phyloP scores from a whole-genome alignment of 2,329 filamentous ascomycete species.

The Fusarium pseudoanthophilum region DNA sequence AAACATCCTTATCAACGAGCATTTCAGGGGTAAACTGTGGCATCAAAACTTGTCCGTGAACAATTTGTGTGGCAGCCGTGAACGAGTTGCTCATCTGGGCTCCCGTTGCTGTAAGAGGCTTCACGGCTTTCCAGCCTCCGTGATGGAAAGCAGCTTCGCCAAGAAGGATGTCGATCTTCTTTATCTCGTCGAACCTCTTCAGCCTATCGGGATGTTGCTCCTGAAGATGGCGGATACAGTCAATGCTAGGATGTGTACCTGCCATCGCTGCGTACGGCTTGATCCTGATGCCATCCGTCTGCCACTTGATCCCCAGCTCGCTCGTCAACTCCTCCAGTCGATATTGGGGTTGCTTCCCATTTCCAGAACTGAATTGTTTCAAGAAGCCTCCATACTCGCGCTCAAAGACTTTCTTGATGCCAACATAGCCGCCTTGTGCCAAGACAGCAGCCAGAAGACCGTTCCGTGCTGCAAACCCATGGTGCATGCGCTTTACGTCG shows the following conservation, averaged over 20 bases:
- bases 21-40: not conserved
- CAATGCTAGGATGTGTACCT: slow-evolving; percentile 9
- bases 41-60: slow-evolving; percentile 7
- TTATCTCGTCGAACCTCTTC: not conserved
- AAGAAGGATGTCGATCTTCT: not conserved
- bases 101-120: not conserved
- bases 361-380: slow-evolving; percentile 8
- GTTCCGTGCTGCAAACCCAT: slow-evolving; percentile 1
- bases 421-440: not conserved
- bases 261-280: slow-evolving; percentile 9
- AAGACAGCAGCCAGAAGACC: slow-evolving; percentile 2
- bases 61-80: not conserved
- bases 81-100: slow-evolving; percentile 14
- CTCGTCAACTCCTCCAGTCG: not conserved
- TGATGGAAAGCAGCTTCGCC: slow-evolving; percentile 13
- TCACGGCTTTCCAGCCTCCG: not conserved
- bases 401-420: slow-evolving; percentile 7
- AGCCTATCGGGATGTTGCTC: not conserved
- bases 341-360: not conserved
- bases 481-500: slow-evolving; percentile 10
- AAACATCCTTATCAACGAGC: not conserved
- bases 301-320: not conserved
- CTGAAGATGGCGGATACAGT: slow-evolving; percentile 1
- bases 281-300: not conserved
- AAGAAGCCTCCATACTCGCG: not conserved